A percentile compares a stretch with the other conserved stretches of the same genome.
phyloP scores from a whole-genome alignment of 83 land plant species.

The Diphasiastrum complanatum region DNA sequence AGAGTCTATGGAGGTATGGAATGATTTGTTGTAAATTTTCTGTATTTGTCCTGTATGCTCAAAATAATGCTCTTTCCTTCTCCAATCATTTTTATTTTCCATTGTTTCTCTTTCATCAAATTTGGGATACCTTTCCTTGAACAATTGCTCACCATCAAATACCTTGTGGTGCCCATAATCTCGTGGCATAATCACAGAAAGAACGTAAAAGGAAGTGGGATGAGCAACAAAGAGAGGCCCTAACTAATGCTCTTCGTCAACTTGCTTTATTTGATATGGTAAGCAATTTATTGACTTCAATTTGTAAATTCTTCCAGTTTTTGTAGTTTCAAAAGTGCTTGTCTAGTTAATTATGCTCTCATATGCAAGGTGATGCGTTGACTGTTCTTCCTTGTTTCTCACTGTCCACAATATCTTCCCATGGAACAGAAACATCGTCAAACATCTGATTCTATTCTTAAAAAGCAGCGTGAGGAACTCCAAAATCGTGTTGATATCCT shows the following conservation, averaged over 20 bases:
- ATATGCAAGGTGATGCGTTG: too few species aligned
- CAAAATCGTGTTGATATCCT: conserved; percentile 75
- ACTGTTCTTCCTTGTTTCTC: background rate
- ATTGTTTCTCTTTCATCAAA: too few species aligned
- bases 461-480: conserved; percentile 74
- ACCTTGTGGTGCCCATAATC: background rate
- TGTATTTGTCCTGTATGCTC: too few species aligned
- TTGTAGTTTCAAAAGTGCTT: background rate
- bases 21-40: too few species aligned
- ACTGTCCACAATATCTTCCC: background rate
- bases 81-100: too few species aligned
- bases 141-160: too few species aligned
- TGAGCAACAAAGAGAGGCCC: conserved; percentile 69
- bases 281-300: background rate
- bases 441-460: conserved; percentile 45
- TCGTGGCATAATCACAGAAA: conserved; percentile 46
- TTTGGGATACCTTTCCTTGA: too few species aligned
- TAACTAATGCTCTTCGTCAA: conserved; percentile 57
- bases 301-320: background rate
- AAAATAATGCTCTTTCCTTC: too few species aligned
- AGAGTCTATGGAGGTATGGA: too few species aligned
- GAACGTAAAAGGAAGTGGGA: conserved; percentile 95
- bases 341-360: too few species aligned
- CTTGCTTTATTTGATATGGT: conserved; percentile 86
- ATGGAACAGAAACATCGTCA: conserved; percentile 67